phyloP scores from a whole-genome alignment of 106 monocot species.

The Ottelia alismoides region DNA sequence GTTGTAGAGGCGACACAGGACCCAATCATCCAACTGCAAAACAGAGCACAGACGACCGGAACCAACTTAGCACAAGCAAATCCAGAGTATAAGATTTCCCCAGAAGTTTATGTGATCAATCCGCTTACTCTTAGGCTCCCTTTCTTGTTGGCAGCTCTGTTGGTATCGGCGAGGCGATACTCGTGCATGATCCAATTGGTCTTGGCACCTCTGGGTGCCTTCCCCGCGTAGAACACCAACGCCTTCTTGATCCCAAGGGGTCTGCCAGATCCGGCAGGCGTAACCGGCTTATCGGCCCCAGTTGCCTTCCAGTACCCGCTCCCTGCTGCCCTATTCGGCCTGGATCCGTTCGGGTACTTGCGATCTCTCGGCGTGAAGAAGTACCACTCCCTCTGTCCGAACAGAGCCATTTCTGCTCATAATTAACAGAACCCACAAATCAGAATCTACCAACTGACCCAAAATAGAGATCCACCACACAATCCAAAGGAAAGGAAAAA shows the following conservation, averaged over 20 bases:
- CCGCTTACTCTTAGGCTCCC: slow-evolving; percentile 36
- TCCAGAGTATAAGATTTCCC: neutral
- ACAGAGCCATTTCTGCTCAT: slow-evolving; percentile 29
- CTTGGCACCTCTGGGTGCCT: slow-evolving; percentile 46
- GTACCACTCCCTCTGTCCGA: slow-evolving; percentile 43
- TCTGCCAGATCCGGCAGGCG: slow-evolving; percentile 8
- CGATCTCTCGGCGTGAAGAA: slow-evolving; percentile 44
- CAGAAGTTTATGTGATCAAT: neutral
- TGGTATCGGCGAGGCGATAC: slow-evolving; percentile 34
- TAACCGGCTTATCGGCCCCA: slow-evolving; percentile 47
- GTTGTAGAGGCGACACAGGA: slow-evolving; percentile 32
- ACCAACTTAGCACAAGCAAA: neutral
- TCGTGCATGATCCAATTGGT: slow-evolving; percentile 88
- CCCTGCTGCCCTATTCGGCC: slow-evolving; percentile 36
- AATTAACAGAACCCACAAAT: neutral
- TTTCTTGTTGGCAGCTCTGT: slow-evolving; percentile 13
- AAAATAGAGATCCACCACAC: neutral
- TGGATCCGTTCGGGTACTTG: slow-evolving; percentile 40
- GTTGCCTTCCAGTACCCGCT: slow-evolving; percentile 54
- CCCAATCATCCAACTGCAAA: slow-evolving; percentile 31
- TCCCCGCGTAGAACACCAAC: slow-evolving; percentile 58
- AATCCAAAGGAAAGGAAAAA: too few species aligned
- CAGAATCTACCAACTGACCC: neutral
- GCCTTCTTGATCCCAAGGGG: slow-evolving; percentile 55
- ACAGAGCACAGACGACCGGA: neutral